Evolutionary conservation across 2,329 filamentous ascomycete genomes (phyloP), one percentile per base, ranked within the genome.

Genomic region (Neonectria hederae): DNA sequence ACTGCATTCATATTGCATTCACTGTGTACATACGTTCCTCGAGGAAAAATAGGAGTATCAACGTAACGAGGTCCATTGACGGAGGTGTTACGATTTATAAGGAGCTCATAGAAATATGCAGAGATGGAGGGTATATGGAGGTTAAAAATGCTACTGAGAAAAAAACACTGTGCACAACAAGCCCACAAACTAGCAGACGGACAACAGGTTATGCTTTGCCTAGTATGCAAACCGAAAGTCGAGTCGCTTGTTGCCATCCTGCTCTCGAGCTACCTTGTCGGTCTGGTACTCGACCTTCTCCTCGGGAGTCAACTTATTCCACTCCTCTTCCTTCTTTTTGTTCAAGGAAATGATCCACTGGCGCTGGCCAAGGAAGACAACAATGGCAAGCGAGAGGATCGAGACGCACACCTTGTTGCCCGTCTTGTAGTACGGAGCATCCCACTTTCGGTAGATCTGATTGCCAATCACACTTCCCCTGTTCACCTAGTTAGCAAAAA

Each of bases 321-420:
- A 88, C 14, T 71, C 62, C 42, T 69, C 76, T 26, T 81, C 80
- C 72, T 86, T 86, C 70, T 80, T 80, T 68, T 80, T 81, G 70
- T 88, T 87, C 30, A 84, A 69, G 21, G 76, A 71, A 5, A 80
- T 69, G 45, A 86, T 73, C 35, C 78, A 80, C 62, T 82, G 75
- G 17, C 84, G 77, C 69, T 86, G 83, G 2, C 76, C 78, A 32
- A 88, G 26, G 51, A 89, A 88, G 0, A 83, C 69, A 0, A 82
- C 74, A 9, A 88, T 70, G 21, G 83, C 81, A 28, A 86, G 80
- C 0, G 79, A 80, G 3, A 83, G 77, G 53, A 89, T 80, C 1
- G 79, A 83, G 24, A 90, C 82, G 53, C 88, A 80, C 3, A 88
- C 83, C 24, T 80, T 85, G 76, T 89, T 89, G 9, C 87, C 87